Base-by-base conservation (phyloP, 257 asterid species). In the Lantana camara region DNA sequence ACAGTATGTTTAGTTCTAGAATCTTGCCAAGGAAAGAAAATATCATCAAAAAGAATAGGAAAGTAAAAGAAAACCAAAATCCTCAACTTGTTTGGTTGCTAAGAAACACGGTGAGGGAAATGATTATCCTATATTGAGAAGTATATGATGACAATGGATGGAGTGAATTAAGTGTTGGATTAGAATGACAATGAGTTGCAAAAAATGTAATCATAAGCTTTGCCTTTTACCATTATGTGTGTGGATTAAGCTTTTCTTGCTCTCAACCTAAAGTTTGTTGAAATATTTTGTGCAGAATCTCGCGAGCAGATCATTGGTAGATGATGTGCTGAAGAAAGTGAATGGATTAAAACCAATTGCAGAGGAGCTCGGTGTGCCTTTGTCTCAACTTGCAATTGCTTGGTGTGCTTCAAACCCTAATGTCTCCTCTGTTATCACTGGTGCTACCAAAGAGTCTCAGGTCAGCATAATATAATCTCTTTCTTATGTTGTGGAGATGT, bases 351-450 rank as follows among this genome's bases (percentile, higher is more conserved):
- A 80, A 69, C 99, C 98, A 29, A 90, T 94, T 63, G 99, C 99
- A 0, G 86, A 84, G 5, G 95, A 86, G 75, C 81, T 90, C 17
- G 97, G 89, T 1, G 98, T 90, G 73, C 74, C 96, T 76, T 68
- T 90, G 37, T 73, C 97, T 55, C 99, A 90, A 76, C 93, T 94
- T 49, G 96, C 99, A 17, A 86, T 94, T 70, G 99, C 97, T 11
- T 94, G 98, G 98, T 94, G 99, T 77, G 99, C 99, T 72, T 71
- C 93, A 27, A 94, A 94, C 78, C 98, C 99, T 19, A 83, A 94
- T 64, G 97, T 94, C 57, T 88, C 97, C 17, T 83, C 98, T 4
- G 99, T 94, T 66, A 90, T 94, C 69, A 94, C 99, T 20, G 97
- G 99, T 41, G 95, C 99, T 69, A 94, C 96, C 76, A 94, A 86